phyloP scores from a whole-genome alignment of 2,329 filamentous ascomycete species.

The Pyrenochaeta sp. region DNA sequence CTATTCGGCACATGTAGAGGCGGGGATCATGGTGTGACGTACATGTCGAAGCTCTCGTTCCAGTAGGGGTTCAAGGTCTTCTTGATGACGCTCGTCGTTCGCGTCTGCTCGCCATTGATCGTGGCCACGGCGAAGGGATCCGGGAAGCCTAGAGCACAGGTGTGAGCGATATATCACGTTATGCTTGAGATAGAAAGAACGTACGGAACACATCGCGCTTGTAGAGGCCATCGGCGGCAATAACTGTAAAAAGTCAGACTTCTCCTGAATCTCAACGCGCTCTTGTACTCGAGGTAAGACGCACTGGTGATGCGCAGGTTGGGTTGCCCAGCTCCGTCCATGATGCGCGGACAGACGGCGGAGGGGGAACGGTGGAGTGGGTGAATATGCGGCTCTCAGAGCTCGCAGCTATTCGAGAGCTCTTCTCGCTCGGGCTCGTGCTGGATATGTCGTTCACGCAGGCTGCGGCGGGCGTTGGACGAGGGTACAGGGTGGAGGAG shows the following conservation, averaged over 20 bases:
- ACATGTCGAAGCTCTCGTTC: conserved; percentile 99
- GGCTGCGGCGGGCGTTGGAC: conserved; percentile 28
- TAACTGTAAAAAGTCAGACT: conserved; percentile 69
- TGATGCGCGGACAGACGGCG: conserved; percentile 33
- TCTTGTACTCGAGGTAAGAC: conserved; percentile 38
- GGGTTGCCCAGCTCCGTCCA: conserved; percentile 64
- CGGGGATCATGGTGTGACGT: conserved; percentile 51
- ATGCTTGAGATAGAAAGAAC: conserved; percentile 50
- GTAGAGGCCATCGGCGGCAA: conserved; percentile 97
- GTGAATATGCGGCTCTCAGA: conserved; percentile 41
- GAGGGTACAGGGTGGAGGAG: conserved; percentile 35
- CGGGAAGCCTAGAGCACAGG: conserved; percentile 75
- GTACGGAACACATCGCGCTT: conserved; percentile 99
- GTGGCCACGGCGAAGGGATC: conserved; percentile 98
- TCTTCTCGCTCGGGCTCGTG: conserved; percentile 1
- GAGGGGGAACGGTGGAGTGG: conserved; percentile 1
- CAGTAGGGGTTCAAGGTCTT: conserved; percentile 99
- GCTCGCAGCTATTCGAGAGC: conserved; percentile 29
- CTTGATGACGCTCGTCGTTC: conserved; percentile 97
- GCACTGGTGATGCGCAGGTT: conserved; percentile 95
- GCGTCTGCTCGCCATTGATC: conserved; percentile 96
- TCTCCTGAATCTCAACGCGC: conserved; percentile 3
- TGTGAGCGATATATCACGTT: conserved; percentile 39
- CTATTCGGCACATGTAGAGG: conserved; percentile 6
- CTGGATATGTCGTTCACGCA: conserved; percentile 7